Evolutionary conservation across 371 early-diverging fungal genomes (phyloP), one percentile per base, ranked within the genome.

Genomic region (Haplosporangium sp.): DNA sequence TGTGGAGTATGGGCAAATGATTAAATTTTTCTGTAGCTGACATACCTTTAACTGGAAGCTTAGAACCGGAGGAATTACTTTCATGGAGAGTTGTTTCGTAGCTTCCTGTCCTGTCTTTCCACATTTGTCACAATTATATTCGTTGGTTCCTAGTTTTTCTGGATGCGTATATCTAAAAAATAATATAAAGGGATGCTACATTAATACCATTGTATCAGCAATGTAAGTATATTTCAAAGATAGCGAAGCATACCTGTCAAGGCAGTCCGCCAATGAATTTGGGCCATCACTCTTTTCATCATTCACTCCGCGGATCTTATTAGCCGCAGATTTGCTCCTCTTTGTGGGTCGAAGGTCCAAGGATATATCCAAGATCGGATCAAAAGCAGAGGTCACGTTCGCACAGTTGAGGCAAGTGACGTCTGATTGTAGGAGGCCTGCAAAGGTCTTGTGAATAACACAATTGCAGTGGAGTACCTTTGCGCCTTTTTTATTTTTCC

Each of bases 301-400:
- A 13, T 59, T 65, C 11, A 35, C 3, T 35, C 78, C 78, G 17
- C 78, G 78, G 11, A 67, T 57, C 52, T 78, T 78, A 64, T 70
- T 72, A 40, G 63, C 20, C 13, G 69, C 65, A n/a, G 74, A 76
- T 69, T 81, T 82, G 65, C 74, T 67, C 53, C 83, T 61, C 62
- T 67, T 84, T 38, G 86, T 72, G 3, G 90, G 77, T 61, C 87
- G 87, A 44, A 98, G 84, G 35, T 96, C 97, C 40, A 98, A 84
- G 53, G 97, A 95, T 39, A 97, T 87, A 82, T 98, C 98, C 52
- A 98, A 85, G 82, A 97, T 92, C 15, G 97, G 97, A 76, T 98
- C 98, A 61, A 86, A 84, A 0, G 95, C 91, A 0, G 90, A 89
- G 2, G 95, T 93, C 6, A 92, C 90, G 69, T 94, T 93, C 63